Base-by-base conservation (phyloP, 1,139 yeast genomes). In the Arxiozyma bovina region DNA sequence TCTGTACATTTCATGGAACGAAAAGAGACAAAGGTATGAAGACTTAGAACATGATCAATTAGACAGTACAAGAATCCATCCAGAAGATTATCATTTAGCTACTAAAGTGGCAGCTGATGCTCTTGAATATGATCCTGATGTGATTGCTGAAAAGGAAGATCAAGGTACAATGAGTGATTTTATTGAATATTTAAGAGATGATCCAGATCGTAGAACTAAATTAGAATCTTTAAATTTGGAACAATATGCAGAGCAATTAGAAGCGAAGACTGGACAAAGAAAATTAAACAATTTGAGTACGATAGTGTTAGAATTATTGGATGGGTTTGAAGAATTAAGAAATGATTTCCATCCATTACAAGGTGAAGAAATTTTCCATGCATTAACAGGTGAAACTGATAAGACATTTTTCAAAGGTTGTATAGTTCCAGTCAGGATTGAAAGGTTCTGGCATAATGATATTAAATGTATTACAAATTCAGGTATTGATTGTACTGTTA, bases 51-150 rank as follows among this genome's bases (percentile, higher is more conserved):
- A 87, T 45, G 98, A 93, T 65, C 76, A 87, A 52, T 77, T 93
- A 60, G 99, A 93, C 71, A 91, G 95, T 42, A 93, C 99, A 0
- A 81, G 99, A 73, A 90, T 94, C 49, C 99, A 93, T 65, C 99
- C 99, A 4, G 98, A 94, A 71, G 99, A 93, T 71, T 93, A 93
- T 68, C 96, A 88, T 58, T 77, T 93, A 63, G 98, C 98, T 1
- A 82, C 94, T 55, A 93, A 93, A 68, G 91, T 93, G 90, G 98
- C 98, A 11, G 94, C 96, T 2, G 99, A 93, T 75, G 98, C 99
- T 1, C 77, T 93, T 60, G 99, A 94, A 65, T 78, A 90, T 61
- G 97, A 91, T 65, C 99, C 94, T 65, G 98, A 91, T 71, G 96
- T 91, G 63, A 78, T 88, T 67, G 88, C 85, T 3, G 94, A 85